phyloP scores from a whole-genome alignment of 2,329 filamentous ascomycete species.

The Ambrosiella beaveri region DNA sequence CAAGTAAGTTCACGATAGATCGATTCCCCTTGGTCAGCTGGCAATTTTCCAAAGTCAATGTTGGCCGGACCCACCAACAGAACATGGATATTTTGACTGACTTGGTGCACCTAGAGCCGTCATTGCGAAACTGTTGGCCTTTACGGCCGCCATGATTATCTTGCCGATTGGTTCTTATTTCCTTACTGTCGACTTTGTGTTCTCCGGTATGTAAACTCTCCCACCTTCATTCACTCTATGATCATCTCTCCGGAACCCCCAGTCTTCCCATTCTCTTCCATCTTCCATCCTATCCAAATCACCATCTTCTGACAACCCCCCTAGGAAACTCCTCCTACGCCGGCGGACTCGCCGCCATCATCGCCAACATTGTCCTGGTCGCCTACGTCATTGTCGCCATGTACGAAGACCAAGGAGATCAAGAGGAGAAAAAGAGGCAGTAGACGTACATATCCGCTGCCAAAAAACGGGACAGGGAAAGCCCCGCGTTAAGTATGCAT shows the following conservation, averaged over 20 bases:
- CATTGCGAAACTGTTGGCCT: conserved; percentile 75
- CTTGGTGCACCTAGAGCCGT: conserved; percentile 42
- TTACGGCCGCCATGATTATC: conserved; percentile 81
- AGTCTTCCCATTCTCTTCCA: background rate
- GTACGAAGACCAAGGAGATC: conserved; percentile 52
- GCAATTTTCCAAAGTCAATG: background rate
- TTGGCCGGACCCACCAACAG: conserved; percentile 1
- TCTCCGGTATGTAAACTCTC: conserved; percentile 43
- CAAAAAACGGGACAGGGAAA: background rate
- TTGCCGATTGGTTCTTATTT: conserved; percentile 84
- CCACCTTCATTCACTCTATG: background rate
- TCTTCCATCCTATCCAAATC: no score
- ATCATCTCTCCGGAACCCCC: background rate
- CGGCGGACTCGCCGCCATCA: conserved; percentile 66
- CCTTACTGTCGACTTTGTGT: conserved; percentile 56
- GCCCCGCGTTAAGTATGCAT: no score
- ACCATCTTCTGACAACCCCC: background rate
- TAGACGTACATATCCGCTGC: conserved; percentile 16
- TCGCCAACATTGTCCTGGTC: conserved; percentile 81
- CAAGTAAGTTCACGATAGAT: conserved; percentile 34
- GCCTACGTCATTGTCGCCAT: conserved; percentile 86
- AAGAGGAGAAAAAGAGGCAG: conserved; percentile 33
- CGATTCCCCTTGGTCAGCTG: conserved; percentile 8
- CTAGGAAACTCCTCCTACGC: conserved; percentile 77
- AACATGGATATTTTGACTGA: background rate